Percentiles rank a stretch among this genome's conserved stretches.
phyloP scores from a whole-genome alignment of 805 yeast species.

The Metschnikowia vanudenii region DNA sequence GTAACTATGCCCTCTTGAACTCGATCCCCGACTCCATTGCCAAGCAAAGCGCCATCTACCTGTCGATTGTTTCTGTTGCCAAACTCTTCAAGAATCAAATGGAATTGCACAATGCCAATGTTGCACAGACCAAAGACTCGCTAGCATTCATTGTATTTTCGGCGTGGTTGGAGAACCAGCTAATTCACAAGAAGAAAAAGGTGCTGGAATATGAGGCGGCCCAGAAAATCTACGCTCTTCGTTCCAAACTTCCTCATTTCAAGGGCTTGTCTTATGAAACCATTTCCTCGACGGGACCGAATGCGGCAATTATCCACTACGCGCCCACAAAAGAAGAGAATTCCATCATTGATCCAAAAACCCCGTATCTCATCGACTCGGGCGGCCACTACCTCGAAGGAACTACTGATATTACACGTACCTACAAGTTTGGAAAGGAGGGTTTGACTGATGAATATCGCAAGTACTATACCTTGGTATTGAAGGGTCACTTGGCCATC shows the following conservation, averaged over 20 bases:
- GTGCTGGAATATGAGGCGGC: constrained; percentile 69
- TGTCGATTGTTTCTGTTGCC: constrained; percentile 42
- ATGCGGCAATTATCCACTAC: constrained; percentile 75
- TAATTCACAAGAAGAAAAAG: constrained; percentile 37
- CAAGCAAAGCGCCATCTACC: constrained; percentile 23
- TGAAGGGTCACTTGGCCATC: constrained; percentile 88
- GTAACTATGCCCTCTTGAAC: constrained; percentile 33
- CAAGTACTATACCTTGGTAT: constrained; percentile 75
- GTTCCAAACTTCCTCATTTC: constrained; percentile 53
- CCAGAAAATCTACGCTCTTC: constrained; percentile 52
- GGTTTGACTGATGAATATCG: constrained; percentile 44
- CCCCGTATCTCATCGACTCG: constrained; percentile 77
- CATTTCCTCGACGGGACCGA: constrained; percentile 72
- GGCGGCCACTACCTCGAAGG: constrained; percentile 94
- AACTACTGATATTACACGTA: constrained; percentile 94
- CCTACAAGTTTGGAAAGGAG: constrained; percentile 58
- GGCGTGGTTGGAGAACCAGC: constrained; percentile 74
- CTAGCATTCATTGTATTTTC: constrained; percentile 69
- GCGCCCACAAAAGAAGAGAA: constrained; percentile 61
- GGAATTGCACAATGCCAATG: constrained; percentile 69
- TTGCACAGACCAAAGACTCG: constrained; percentile 84
- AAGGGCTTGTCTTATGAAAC: constrained; percentile 74
- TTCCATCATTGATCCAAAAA: constrained; percentile 59
- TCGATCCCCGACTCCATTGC: constrained; percentile 32
- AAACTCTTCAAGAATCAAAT: constrained; percentile 74